Percentiles rank a stretch among this genome's conserved stretches.
Evolutionary conservation across 1,284 basidiomycete species (phyloP).

Genomic region (Trichosporon sp.): DNA sequence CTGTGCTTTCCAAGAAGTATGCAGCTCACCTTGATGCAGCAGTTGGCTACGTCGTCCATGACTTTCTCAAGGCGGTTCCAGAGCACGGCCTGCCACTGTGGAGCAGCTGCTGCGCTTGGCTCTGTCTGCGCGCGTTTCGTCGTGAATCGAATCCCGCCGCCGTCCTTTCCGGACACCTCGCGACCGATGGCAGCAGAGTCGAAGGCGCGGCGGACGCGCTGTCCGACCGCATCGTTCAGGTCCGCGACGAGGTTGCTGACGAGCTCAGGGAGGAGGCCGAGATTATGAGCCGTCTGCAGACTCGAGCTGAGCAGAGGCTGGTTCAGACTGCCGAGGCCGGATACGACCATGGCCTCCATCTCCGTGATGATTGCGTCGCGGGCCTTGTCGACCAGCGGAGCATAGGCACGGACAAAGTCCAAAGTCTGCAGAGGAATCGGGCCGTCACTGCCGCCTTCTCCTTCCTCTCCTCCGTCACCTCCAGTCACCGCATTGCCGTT

Average conservation of each 20-base stretch:
- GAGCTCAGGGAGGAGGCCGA: conserved; percentile 73
- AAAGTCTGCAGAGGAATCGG: conserved; percentile 58
- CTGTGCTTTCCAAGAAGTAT: neutral
- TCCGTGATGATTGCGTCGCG: conserved; percentile 64
- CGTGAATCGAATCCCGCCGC: conserved; percentile 34
- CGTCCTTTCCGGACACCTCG: conserved; percentile 64
- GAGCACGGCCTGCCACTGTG: conserved; percentile 72
- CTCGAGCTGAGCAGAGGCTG: conserved; percentile 82
- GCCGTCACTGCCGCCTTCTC: neutral
- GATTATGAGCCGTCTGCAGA: conserved; percentile 89
- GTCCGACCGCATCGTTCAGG: conserved; percentile 74
- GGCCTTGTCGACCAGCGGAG: conserved; percentile 65
- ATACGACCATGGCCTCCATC: conserved; percentile 81
- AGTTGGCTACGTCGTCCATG: conserved; percentile 80
- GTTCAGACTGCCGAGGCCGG: conserved; percentile 68
- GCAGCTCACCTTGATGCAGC: conserved; percentile 75
- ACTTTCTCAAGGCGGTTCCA: conserved; percentile 78
- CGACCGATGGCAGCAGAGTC: conserved; percentile 78
- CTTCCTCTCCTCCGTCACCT: neutral
- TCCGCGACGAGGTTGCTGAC: conserved; percentile 74
- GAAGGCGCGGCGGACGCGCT: conserved; percentile 72
- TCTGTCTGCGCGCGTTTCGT: conserved; percentile 62
- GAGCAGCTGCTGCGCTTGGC: conserved; percentile 71
- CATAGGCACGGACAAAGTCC: conserved; percentile 61
- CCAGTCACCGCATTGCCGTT: too few relatives aligned